phyloP scores from a whole-genome alignment of 495 filamentous ascomycete species.

The Tuber melanosporum region DNA sequence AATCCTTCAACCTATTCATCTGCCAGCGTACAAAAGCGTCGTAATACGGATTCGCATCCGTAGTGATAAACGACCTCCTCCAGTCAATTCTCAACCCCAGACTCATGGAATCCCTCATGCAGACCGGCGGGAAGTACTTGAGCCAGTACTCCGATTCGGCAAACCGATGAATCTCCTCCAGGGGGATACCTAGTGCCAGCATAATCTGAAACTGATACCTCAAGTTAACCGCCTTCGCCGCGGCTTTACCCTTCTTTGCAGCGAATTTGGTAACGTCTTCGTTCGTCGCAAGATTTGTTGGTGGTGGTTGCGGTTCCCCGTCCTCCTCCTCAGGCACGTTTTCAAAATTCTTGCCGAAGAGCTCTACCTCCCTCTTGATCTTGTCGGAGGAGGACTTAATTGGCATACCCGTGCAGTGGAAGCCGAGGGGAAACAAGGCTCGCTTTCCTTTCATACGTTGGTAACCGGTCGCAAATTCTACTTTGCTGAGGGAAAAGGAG shows the following conservation, averaged over 20 bases:
- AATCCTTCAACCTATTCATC: constrained; percentile 84
- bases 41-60: constrained; percentile 95
- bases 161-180: constrained; percentile 83
- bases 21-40: constrained; percentile 96
- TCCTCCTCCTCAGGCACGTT: constrained; percentile 56
- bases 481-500: constrained; percentile 79
- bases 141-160: constrained; percentile 84
- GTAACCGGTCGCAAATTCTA: constrained; percentile 80
- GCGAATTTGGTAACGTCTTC: constrained; percentile 86
- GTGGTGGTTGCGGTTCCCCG: constrained; percentile 29
- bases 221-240: constrained; percentile 80
- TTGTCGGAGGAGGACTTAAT: constrained; percentile 98
- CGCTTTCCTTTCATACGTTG: constrained; percentile 84
- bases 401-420: constrained; percentile 95
- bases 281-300: constrained; percentile 43
- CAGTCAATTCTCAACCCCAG: constrained; percentile 86
- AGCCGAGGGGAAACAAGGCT: constrained; percentile 80
- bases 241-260: constrained; percentile 89
- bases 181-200: constrained; percentile 74
- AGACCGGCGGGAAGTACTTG: constrained; percentile 76
- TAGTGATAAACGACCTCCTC: constrained; percentile 86
- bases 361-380: constrained; percentile 65
- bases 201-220: constrained; percentile 86
- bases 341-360: constrained; percentile 86
- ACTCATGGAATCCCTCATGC: constrained; percentile 71